phyloP scores from a whole-genome alignment of 495 filamentous ascomycete genomes.

The Schizothecium vesticola region DNA sequence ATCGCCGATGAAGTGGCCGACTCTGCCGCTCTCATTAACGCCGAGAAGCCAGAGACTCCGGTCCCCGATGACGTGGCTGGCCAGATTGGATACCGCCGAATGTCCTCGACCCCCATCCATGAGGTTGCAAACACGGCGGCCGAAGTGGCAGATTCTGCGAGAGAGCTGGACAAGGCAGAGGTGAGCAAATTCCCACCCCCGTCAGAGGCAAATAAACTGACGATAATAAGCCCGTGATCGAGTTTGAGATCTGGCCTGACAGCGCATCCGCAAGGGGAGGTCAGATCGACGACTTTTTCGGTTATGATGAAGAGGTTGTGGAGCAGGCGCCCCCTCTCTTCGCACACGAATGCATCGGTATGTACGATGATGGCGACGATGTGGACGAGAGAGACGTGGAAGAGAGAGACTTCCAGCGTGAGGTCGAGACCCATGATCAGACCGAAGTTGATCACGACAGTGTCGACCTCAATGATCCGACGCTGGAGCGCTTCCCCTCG shows the following conservation, averaged over 20 bases:
- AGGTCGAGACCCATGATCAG: slow-evolving; percentile 6
- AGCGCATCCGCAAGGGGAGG: background rate
- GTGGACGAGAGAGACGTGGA: background rate
- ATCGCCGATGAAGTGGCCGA: slow-evolving; percentile 40
- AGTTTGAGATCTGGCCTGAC: slow-evolving; percentile 12
- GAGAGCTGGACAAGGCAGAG: slow-evolving; percentile 26
- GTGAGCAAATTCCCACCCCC: slow-evolving; percentile 21
- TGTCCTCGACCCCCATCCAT: slow-evolving; percentile 31
- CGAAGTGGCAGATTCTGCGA: slow-evolving; percentile 45
- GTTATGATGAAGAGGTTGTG: slow-evolving; percentile 18
- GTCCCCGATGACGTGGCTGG: slow-evolving; percentile 27
- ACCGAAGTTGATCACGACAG: slow-evolving; percentile 18
- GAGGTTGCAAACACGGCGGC: slow-evolving; percentile 40
- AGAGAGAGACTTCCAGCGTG: slow-evolving; percentile 8
- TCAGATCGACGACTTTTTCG: background rate
- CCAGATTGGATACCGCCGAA: slow-evolving; percentile 24
- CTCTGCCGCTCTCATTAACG: slow-evolving; percentile 35
- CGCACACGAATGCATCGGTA: slow-evolving; percentile 40
- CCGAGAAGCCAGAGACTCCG: slow-evolving; percentile 25
- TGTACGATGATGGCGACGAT: slow-evolving; percentile 21
- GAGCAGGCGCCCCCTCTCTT: slow-evolving; percentile 38
- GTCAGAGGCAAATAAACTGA: background rate
- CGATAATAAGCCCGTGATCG: slow-evolving; percentile 7
- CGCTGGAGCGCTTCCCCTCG: slow-evolving; percentile 47
- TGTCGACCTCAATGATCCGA: slow-evolving; percentile 46